Evolutionary conservation across 176 grass and related monocot species (phyloP), one percentile per base, ranked within the genome.

Genomic region (Musa schizocarpa): DNA sequence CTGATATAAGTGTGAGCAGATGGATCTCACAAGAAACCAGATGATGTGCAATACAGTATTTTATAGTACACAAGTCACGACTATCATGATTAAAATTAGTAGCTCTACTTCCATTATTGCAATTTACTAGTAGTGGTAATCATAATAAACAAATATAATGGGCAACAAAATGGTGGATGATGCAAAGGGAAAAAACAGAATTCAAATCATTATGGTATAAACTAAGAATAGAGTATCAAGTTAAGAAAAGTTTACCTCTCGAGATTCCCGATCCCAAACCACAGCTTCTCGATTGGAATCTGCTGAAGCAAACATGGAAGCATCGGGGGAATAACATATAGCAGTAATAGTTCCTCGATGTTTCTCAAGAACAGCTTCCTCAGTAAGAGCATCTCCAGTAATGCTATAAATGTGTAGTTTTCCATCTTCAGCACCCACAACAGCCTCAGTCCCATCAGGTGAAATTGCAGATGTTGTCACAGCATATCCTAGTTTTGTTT

Each of bases 271-370:
- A 80, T 98, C 95, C 95, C 95, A 98, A 59, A 89, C 95, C 74
- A 93, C 95, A 84, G 95, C 95, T 85, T 98, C 95, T 76, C 95
- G 87, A 50, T 98, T 98, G 62, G 78, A 58, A 85, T 98, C 95
- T 73, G 84, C 90, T 80, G 90, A 93, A 82, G 87, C 86, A 89
- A 91, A 98, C 95, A 98, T 94, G 62, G 90, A 91, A 91, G 85
- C 82, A 69, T 98, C 95, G 66, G 84, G 95, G 1, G 90, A 98
- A 71, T 98, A 98, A 63, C 84, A 81, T 84, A 98, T 89, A 72
- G 27, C 65, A 71, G 95, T 98, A 84, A 98, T 93, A 78, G 90
- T 52, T 71, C 95, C 95, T 11, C 95, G 86, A 82, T 98, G 95
- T 81, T 91, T 98, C 71, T 94, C 95, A 55, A 98, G 84, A 12